Evolutionary conservation across 73 alveolate species (phyloP), one percentile per base, ranked within the genome.

Genomic region (Paramecium pentaurelia): DNA sequence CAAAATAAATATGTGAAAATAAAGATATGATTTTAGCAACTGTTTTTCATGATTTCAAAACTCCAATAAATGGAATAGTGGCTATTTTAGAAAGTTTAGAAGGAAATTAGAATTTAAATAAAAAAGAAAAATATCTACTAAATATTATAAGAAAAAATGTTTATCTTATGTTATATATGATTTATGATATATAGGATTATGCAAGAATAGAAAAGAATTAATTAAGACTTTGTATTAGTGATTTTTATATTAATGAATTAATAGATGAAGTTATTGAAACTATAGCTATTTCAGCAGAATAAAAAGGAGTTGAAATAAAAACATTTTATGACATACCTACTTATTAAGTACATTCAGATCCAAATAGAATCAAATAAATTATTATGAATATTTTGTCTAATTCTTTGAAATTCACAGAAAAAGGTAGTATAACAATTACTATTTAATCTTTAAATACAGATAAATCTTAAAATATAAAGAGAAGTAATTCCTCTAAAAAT

Each of bases 31-130:
- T 89, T 18, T 47, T 89, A 4, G 86, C 94, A 1, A 71, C 92
- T 11, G 88, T 89, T n/a, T 71, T 83, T 20, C 94, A 89, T 71
- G 88, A 89, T 71, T 60, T 89, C 42, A 89, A 89, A 71, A 89
- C 94, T 12, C 94, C 94, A 30, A 77, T 89, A 4, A 71, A 89
- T 89, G 94, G 94, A n/a, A 89, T 89, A 4, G 88, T 89, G 9
- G 70, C 77, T 20, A 71, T 89, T 14, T 59, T 83, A 8, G 64
- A 89, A 49, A 44, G 40, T 44, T 47, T 89, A 27, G 85, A 89
- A 32, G 88, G 75, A 0, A 73, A 44, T 25, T n/a, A 89, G 12
- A 47, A 30, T 40, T 8, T 60, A 11, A 37, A 58, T 71, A 16
- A 27, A 16, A 4, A 34, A 25, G 51, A 73, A 58, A 64, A 89